Conservation (phyloP, 2,329 filamentous ascomycete species). For the Fusarium sp. region DNA sequence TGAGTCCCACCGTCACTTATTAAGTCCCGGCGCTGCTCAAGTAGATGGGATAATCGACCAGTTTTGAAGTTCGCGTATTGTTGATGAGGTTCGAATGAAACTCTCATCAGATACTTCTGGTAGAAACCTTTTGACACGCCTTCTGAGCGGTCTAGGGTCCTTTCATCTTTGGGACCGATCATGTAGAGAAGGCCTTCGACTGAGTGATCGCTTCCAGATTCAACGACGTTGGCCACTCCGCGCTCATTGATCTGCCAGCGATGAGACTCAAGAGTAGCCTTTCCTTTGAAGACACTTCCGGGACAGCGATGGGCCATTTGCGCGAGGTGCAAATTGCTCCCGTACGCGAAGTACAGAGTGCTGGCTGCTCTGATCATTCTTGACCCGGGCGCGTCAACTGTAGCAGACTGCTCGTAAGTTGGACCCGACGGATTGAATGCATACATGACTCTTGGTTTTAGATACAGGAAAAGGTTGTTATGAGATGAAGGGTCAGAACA, state of each 20-base stretch:
- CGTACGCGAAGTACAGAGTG: slow-evolving; percentile 4
- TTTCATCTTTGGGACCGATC: background rate
- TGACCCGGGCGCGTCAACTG: background rate
- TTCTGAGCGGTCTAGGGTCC: background rate
- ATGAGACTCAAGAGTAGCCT: background rate
- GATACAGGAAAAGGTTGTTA: accelerated
- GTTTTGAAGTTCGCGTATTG: background rate
- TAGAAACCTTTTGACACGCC: background rate
- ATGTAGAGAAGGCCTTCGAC: slow-evolving; percentile 3
- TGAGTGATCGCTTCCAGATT: background rate
- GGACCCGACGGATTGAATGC: background rate
- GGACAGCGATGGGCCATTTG: slow-evolving; percentile 11
- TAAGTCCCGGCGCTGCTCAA: background rate
- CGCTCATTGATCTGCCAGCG: slow-evolving; percentile 6
- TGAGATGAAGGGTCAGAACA: background rate
- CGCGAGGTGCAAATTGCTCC: slow-evolving; percentile 1
- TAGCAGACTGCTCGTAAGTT: background rate
- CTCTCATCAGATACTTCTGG: background rate
- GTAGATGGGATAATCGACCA: background rate
- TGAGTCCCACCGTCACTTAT: background rate
- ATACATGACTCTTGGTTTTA: background rate
- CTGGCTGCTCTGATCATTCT: background rate
- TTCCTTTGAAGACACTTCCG: slow-evolving; percentile 3
- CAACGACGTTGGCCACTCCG: background rate
- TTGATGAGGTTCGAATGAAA: background rate